These are phyloP conservation scores for Pleurotus citrinopileatus DNA, from an alignment of 768 basidiomycete species.

Conservation along the genomic window DNA sequence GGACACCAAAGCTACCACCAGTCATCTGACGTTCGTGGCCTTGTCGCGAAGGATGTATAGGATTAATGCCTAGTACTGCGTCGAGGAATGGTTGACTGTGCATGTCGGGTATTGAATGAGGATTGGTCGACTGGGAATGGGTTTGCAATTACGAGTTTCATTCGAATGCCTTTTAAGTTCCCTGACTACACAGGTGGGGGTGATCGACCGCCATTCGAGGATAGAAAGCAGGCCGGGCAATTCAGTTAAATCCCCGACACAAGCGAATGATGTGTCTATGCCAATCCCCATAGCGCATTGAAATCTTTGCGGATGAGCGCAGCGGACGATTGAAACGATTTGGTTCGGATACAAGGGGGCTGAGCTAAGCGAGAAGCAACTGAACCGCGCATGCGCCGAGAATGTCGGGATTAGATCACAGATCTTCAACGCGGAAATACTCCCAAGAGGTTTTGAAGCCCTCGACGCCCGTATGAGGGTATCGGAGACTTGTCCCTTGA, in stretches of 20 bases:
- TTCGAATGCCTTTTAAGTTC: constrained; percentile 2
- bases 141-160: not conserved
- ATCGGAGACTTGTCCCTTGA: not conserved
- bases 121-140: not conserved
- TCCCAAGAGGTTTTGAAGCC: not conserved
- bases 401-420: not conserved
- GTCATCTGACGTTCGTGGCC: not conserved
- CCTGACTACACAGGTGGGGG: not conserved
- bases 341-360: not conserved
- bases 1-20: not conserved
- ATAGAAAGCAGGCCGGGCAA: not conserved
- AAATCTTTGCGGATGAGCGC: not conserved
- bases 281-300: not conserved
- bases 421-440: not conserved
- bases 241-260: constrained; percentile 9
- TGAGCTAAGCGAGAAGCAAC: not conserved
- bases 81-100: constrained; percentile 7
- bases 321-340: not conserved
- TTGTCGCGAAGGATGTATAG: not conserved
- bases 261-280: not conserved
- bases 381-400: not conserved
- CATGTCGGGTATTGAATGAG: not conserved
- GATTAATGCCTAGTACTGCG: not conserved
- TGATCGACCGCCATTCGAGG: constrained; percentile 1
- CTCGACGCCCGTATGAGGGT: not conserved